Percentiles rank a stretch among this genome's conserved stretches.
Conservation (phyloP, 2,329 filamentous ascomycete species). For the Curvularia sp. region DNA sequence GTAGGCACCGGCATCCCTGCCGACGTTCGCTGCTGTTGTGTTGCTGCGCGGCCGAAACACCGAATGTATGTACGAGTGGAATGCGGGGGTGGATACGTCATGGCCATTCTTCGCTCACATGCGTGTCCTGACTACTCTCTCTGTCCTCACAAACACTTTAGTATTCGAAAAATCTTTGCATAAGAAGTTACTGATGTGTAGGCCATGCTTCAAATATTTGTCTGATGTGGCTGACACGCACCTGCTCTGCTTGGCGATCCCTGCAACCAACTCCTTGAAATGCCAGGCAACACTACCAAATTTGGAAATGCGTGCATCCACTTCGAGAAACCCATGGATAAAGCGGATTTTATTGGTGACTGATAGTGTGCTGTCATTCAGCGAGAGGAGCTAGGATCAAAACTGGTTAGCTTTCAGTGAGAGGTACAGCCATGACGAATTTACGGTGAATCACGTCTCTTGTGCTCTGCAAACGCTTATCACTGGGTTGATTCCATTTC, state of each 20-base stretch:
- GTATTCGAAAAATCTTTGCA: neutral
- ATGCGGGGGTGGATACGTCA: slow-evolving; percentile 9
- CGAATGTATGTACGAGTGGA: neutral
- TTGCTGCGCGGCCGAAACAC: slow-evolving; percentile 15
- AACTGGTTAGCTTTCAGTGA: neutral
- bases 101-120: neutral
- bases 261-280: neutral
- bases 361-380: neutral
- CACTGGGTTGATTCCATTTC: neutral
- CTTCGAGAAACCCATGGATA: neutral
- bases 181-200: neutral
- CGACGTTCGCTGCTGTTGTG: slow-evolving; percentile 4
- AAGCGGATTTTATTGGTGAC: no score
- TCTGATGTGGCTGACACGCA: neutral
- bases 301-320: neutral
- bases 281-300: neutral
- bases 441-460: neutral
- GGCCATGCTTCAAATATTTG: neutral
- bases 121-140: neutral
- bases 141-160: neutral
- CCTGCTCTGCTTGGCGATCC: neutral
- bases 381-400: neutral
- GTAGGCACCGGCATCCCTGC: neutral
- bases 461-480: neutral
- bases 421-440: neutral